These are phyloP conservation scores for Begonia peltatifolia DNA, from an alignment of 306 rosid genomes.

Conservation along the genomic window DNA sequence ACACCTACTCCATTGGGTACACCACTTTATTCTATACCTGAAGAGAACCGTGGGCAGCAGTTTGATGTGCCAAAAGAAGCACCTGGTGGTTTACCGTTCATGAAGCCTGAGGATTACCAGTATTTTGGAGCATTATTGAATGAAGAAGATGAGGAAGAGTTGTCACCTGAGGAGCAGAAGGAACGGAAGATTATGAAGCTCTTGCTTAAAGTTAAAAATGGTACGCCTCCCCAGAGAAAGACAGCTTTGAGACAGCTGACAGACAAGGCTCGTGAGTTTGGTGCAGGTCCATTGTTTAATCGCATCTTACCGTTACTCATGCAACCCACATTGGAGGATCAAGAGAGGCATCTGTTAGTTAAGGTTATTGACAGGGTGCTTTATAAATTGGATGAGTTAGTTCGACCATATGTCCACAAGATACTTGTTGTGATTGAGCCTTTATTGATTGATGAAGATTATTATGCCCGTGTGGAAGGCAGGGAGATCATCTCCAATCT, in stretches of 20 bases:
- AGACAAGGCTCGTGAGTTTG: constrained; percentile 65
- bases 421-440: constrained; percentile 97
- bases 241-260: constrained; percentile 67
- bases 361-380: constrained; percentile 83
- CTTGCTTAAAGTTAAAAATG: constrained; percentile 63
- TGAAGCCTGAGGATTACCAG: constrained; percentile 73
- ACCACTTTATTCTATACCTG: constrained; percentile 52
- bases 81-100: constrained; percentile 59
- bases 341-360: constrained; percentile 71
- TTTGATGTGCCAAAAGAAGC: constrained; percentile 64
- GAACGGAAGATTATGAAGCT: constrained; percentile 80
- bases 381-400: constrained; percentile 87
- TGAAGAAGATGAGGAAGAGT: constrained; percentile 56
- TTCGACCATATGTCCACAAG: constrained; percentile 89
- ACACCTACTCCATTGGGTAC: constrained; percentile 64
- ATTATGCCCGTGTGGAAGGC: constrained; percentile 93
- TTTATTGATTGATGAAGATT: constrained; percentile 85
- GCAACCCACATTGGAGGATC: constrained; percentile 76
- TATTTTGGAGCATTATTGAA: constrained; percentile 59
- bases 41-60: constrained; percentile 75
- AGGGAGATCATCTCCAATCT: constrained; percentile 92
- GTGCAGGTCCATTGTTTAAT: constrained; percentile 70
- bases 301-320: constrained; percentile 61
- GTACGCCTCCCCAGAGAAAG: constrained; percentile 65
- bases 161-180: constrained; percentile 63